Conservation (phyloP, 169 alveolate species). For the Plasmodium reichenowi region DNA sequence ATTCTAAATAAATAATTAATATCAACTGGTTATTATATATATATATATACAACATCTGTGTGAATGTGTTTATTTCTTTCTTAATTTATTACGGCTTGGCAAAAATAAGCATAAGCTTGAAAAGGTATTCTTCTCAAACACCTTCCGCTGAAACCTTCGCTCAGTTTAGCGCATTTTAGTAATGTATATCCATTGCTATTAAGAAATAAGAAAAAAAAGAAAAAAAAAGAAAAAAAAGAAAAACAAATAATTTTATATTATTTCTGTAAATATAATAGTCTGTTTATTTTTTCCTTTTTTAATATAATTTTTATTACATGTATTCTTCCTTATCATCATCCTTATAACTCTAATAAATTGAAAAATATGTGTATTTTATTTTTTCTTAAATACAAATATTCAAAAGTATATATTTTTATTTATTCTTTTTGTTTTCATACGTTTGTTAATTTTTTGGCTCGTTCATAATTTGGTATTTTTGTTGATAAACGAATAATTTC, state of each 20-base stretch:
- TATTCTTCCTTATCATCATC: slow-evolving; percentile 32
- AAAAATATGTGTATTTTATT: not conserved
- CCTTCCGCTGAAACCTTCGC: slow-evolving; percentile 85
- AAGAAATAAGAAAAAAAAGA: not conserved
- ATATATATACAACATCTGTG: not conserved
- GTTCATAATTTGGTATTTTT: slow-evolving; percentile 59
- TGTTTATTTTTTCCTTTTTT: not conserved
- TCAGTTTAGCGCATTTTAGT: slow-evolving; percentile 65
- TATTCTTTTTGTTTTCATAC: slow-evolving; percentile 19
- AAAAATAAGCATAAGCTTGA: slow-evolving; percentile 80
- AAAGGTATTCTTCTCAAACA: slow-evolving; percentile 87
- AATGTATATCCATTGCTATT: slow-evolving; percentile 60
- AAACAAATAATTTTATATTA: not conserved
- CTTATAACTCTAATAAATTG: slow-evolving; percentile 15
- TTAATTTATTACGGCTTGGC: slow-evolving; percentile 67
- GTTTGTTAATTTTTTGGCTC: slow-evolving; percentile 17
- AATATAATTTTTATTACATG: slow-evolving; percentile 21
- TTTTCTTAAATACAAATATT: not conserved
- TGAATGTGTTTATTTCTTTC: not conserved
- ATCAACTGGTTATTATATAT: not conserved
- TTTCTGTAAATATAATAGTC: not conserved
- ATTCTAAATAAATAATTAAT: not conserved
- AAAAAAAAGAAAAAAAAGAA: not conserved
- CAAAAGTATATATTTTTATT: not conserved
- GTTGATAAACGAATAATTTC: slow-evolving; percentile 35